Percentiles rank a stretch among this genome's conserved stretches.
Evolutionary conservation across 441 rosid species (phyloP).

Genomic region (Isatis lusitanica): DNA sequence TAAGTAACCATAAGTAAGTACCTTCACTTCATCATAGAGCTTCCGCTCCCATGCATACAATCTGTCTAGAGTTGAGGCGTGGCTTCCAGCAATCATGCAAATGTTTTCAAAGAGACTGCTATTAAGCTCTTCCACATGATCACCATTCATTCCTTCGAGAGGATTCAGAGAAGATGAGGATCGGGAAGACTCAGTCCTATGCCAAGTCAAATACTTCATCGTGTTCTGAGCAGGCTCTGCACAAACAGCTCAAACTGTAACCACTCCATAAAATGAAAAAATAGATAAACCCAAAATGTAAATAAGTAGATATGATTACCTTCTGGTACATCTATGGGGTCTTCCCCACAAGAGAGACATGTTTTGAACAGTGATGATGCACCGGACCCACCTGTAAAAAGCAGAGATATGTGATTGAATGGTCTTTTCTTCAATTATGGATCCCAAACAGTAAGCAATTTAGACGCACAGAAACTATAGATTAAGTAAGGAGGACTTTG

Average conservation of each 20-base stretch:
- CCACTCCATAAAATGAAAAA: conserved; percentile 14
- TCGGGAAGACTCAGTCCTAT: conserved; percentile 81
- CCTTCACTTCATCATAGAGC: conserved; percentile 98
- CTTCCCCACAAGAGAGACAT: conserved; percentile 93
- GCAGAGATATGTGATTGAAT: neutral
- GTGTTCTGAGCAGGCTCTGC: conserved; percentile 67
- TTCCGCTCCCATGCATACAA: conserved; percentile 97
- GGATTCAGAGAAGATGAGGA: conserved; percentile 79
- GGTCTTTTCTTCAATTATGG: neutral
- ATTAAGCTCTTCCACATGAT: conserved; percentile 61
- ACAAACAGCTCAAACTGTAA: conserved; percentile 31
- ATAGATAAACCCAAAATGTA: neutral
- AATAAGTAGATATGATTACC: conserved; percentile 42
- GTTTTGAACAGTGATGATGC: conserved; percentile 62
- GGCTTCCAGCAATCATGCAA: conserved; percentile 91
- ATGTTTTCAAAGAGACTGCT: conserved; percentile 62
- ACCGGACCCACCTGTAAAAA: conserved; percentile 55
- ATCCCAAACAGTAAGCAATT: neutral
- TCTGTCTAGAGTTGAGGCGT: conserved; percentile 93
- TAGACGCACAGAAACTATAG: neutral
- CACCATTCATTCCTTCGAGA: conserved; percentile 60
- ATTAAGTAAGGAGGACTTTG: neutral
- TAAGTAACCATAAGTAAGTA: conserved; percentile 34
- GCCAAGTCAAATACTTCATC: conserved; percentile 84
- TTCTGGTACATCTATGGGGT: conserved; percentile 69